Conservation (phyloP, 352 stramenopile genomes). For the Pythium sp. region DNA sequence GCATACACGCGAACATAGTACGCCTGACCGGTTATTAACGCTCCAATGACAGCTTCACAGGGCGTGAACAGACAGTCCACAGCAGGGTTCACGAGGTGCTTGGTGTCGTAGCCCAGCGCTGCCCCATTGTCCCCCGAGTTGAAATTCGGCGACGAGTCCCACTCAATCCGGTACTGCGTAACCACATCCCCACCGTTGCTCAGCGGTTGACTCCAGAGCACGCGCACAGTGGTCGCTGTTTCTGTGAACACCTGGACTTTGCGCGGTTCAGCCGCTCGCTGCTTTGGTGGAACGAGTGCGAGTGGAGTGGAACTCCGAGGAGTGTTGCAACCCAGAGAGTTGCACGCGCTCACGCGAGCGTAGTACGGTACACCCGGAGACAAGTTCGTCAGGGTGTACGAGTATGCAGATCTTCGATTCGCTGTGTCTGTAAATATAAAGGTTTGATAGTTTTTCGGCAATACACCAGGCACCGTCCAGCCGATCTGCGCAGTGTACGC, state of each 20-base stretch:
- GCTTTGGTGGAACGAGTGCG: slow-evolving; percentile 71
- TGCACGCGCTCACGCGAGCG: slow-evolving; percentile 87
- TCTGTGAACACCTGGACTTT: slow-evolving; percentile 76
- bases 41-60: slow-evolving; percentile 82
- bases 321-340: slow-evolving; percentile 88
- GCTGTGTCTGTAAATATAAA: slow-evolving; percentile 18
- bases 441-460: slow-evolving; percentile 56
- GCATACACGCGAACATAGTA: slow-evolving; percentile 92
- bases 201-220: slow-evolving; percentile 88
- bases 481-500: slow-evolving; percentile 46
- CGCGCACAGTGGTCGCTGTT: slow-evolving; percentile 65
- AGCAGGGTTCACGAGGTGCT: slow-evolving; percentile 60
- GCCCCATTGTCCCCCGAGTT: slow-evolving; percentile 62
- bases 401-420: slow-evolving; percentile 19
- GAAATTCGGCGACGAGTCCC: slow-evolving; percentile 89
- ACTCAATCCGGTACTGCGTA: slow-evolving; percentile 94
- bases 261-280: slow-evolving; percentile 82
- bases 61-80: slow-evolving; percentile 76
- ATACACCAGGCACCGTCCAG: slow-evolving; percentile 60
- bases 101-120: slow-evolving; percentile 76
- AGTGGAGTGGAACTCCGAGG: slow-evolving; percentile 74
- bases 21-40: slow-evolving; percentile 61
- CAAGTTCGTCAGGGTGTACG: slow-evolving; percentile 62
- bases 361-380: slow-evolving; percentile 79
- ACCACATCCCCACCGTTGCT: slow-evolving; percentile 92